These are phyloP conservation scores for Lizanozyma gosingica DNA, from an alignment of 1,139 yeast species.

Conservation along the genomic window DNA sequence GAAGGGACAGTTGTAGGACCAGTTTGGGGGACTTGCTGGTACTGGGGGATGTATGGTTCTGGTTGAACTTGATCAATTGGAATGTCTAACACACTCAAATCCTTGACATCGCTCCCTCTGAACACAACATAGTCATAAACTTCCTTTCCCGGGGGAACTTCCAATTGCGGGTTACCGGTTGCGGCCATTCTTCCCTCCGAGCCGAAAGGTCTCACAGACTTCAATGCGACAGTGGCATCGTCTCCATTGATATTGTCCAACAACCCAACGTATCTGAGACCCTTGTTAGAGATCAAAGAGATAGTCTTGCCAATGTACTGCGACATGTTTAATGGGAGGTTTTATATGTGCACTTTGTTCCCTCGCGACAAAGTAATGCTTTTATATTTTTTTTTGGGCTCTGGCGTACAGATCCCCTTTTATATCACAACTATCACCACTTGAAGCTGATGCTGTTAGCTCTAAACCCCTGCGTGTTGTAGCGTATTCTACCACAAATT, in stretches of 20 bases:
- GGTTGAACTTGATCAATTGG: constrained; percentile 48
- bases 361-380: too few species aligned
- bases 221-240: constrained; percentile 82
- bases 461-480: too few species aligned
- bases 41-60: constrained; percentile 9
- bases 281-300: constrained; percentile 79
- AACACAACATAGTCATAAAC: constrained; percentile 76
- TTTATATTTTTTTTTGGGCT: too few species aligned
- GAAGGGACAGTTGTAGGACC: constrained; percentile 1
- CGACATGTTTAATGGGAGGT: constrained; percentile 57
- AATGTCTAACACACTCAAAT: constrained; percentile 71
- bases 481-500: too few species aligned
- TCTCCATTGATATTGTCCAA: constrained; percentile 84
- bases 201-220: constrained; percentile 78
- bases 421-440: too few species aligned
- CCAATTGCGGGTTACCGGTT: constrained; percentile 54
- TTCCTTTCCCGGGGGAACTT: constrained; percentile 66
- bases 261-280: constrained; percentile 81
- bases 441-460: too few species aligned
- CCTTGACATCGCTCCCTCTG: constrained; percentile 90
- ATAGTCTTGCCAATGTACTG: constrained; percentile 90
- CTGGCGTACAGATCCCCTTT: too few species aligned
- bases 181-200: constrained; percentile 78
- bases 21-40: constrained; percentile 14
- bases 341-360: too few species aligned